Evolutionary conservation across 495 filamentous ascomycete genomes (phyloP).

Genomic region (Collariella sp.): DNA sequence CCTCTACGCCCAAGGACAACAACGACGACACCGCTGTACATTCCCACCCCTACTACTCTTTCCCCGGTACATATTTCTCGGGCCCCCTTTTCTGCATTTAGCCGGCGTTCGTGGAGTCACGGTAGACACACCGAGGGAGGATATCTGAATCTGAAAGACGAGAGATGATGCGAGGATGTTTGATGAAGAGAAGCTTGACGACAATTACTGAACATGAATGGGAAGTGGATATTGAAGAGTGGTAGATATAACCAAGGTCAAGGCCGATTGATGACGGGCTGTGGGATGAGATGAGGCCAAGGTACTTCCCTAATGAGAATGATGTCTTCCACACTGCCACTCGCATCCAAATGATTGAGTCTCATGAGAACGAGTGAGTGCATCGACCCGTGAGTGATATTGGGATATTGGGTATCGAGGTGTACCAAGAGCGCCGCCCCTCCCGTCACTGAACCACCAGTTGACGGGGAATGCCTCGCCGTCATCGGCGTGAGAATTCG

Average conservation of each 20-base stretch:
- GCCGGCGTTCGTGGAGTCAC: neutral
- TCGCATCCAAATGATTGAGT: neutral
- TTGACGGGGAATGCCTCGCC: neutral
- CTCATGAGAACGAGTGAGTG: neutral
- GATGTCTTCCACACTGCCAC: neutral
- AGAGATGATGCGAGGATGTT: neutral
- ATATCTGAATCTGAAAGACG: neutral
- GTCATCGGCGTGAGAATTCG: neutral
- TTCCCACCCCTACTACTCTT: neutral
- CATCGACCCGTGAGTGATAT: too few species aligned
- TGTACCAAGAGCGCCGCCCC: neutral
- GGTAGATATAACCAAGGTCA: neutral
- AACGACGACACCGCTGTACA: neutral
- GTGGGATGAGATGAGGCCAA: neutral
- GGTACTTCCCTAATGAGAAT: neutral
- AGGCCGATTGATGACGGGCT: neutral
- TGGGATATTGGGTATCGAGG: neutral
- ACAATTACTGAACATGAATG: neutral
- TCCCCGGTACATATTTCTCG: neutral
- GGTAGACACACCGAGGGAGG: neutral
- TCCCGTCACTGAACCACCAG: conserved; percentile 12
- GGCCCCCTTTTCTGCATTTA: neutral
- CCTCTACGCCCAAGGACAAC: neutral
- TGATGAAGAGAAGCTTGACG: neutral
- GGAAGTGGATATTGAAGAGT: too few species aligned